A percentile compares a stretch with the other conserved stretches of the same genome.
Evolutionary conservation across 2,329 filamentous ascomycete genomes (phyloP).

Genomic region (Fusarium continuum): DNA sequence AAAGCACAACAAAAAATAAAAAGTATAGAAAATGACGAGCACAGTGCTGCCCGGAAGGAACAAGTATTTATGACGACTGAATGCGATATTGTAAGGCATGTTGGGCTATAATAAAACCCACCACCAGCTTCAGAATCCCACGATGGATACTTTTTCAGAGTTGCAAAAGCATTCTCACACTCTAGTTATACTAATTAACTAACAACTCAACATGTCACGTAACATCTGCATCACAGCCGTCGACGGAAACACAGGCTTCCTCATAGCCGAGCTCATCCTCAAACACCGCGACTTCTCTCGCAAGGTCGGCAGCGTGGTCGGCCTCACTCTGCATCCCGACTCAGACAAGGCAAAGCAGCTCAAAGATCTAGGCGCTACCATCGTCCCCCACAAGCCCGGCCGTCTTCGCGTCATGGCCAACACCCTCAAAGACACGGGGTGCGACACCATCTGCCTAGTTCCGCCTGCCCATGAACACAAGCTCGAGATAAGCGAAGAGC

Average conservation of each 20-base stretch:
- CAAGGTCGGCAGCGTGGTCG: constrained; percentile 53
- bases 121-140: background rate
- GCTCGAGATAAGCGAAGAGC: constrained; percentile 11
- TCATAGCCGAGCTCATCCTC: constrained; percentile 60
- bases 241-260: constrained; percentile 61
- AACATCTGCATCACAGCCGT: constrained; percentile 59
- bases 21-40: background rate
- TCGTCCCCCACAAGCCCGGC: constrained; percentile 7
- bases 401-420: constrained; percentile 10
- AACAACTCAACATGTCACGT: constrained; percentile 51
- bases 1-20: background rate
- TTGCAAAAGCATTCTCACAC: background rate
- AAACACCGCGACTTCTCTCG: constrained; percentile 53
- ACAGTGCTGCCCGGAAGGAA: background rate
- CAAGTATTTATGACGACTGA: background rate
- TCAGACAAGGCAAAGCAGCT: constrained; percentile 20
- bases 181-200: fast-evolving
- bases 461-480: constrained; percentile 14
- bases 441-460: constrained; percentile 15
- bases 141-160: background rate
- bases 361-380: constrained; percentile 8
- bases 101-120: background rate
- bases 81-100: background rate
- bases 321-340: constrained; percentile 53
- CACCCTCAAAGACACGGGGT: background rate